Evolutionary conservation across 1,139 yeast species (phyloP), one percentile per base, ranked within the genome.

Genomic region (Suhomyces terraborum): DNA sequence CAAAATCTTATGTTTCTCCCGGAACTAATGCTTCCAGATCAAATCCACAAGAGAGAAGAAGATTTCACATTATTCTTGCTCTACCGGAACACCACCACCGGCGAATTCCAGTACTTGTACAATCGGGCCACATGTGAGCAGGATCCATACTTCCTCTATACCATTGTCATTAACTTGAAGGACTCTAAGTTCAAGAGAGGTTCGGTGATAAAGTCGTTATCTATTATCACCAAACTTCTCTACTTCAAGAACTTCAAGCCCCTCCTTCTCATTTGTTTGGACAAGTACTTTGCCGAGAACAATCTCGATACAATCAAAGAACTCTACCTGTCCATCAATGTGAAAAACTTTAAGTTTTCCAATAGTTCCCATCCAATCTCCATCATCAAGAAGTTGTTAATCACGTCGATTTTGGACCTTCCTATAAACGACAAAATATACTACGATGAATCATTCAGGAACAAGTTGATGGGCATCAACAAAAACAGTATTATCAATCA

Each of bases 1-100:
- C 46, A 52, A 13, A 70, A 73, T 46, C 56, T 75, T 38, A 55
- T 61, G 25, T 63, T 69, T 41, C 52, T 74, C 29, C 75, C 81
- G n/a, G 86, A 81, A 55, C 65, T 81, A 36, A 78, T 81, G 82
- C 62, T 81, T 31, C 87, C 87, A 0, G 77, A 76, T 46, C 84
- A 80, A 55, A 77, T 79, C 35, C 86, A 81, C 55, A 75, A 73
- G 42, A 58, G 86, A 35, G 66, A 66, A 22, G 84, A 80, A 52
- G 87, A 81, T 58, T 80, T 72, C 66, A 80, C 86, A 5, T 62
- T 80, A 22, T 79, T 80, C 48, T 62, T 80, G 42, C 63, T 81
- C 28, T 77, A 75, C 55, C 56, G 69, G 41, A 66, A 72, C 46
- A 48, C 53, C 5, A 49, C 53, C 14, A 66, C 73, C 1, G 74